Conservation (phyloP, 768 basidiomycete genomes). For the Tephrocybe sp. region DNA sequence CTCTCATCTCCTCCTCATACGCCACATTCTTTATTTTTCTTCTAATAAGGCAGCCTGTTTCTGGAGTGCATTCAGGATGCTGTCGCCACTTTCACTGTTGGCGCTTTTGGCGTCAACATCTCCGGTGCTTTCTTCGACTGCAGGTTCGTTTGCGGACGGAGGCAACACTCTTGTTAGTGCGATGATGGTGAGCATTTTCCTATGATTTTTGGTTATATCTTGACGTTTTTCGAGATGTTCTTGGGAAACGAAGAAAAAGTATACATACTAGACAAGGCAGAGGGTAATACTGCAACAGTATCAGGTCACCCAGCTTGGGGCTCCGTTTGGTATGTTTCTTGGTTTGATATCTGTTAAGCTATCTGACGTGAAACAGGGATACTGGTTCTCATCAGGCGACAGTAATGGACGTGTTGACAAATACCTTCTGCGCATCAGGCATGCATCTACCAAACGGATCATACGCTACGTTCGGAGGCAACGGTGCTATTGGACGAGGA, state of each 20-base stretch:
- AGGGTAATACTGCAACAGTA: conserved; percentile 66
- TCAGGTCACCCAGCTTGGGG: conserved; percentile 75
- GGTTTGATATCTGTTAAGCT: not conserved
- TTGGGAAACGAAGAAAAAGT: conserved; percentile 77
- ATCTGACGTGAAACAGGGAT: conserved; percentile 42
- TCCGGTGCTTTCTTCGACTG: conserved; percentile 30
- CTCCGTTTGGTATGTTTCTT: conserved; percentile 50
- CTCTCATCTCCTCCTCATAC: not conserved
- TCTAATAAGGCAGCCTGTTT: not conserved
- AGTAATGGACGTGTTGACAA: conserved; percentile 71
- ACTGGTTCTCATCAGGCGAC: conserved; percentile 53
- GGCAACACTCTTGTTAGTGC: conserved; percentile 46
- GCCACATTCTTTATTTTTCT: conserved; percentile 4
- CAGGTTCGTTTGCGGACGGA: conserved; percentile 44
- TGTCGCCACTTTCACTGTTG: conserved; percentile 4
- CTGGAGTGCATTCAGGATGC: conserved; percentile 1
- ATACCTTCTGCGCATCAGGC: conserved; percentile 80
- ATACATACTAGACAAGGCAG: conserved; percentile 91
- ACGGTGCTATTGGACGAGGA: conserved; percentile 66
- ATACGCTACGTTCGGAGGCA: conserved; percentile 73
- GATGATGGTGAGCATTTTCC: conserved; percentile 41
- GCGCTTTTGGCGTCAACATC: conserved; percentile 36
- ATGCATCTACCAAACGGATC: conserved; percentile 82
- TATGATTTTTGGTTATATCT: not conserved
- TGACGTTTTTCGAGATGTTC: conserved; percentile 55